Evolutionary conservation across 495 filamentous ascomycete species (phyloP), one percentile per base, ranked within the genome.

Genomic region (Trichoderma orchidacearum): DNA sequence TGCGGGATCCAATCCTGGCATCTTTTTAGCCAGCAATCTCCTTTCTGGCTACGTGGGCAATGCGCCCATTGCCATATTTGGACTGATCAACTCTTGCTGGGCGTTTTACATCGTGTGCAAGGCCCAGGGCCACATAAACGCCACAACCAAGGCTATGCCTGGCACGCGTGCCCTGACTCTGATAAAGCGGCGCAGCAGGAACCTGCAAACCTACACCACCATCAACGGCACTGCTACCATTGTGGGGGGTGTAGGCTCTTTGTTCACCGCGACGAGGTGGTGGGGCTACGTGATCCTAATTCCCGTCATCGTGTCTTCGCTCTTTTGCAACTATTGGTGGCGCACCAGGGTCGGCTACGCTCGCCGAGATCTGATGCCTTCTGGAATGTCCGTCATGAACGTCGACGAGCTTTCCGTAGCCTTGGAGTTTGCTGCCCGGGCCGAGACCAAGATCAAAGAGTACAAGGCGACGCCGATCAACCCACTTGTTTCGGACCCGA

Each of bases 1-100:
- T 23, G 70, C 65, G 9, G 75, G 75, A 4, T 70, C 69, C 0
- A 59, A 76, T 41, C 70, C 21, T 0, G 55, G 23, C 0, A 65
- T 78, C 13, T 78, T 60, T 29, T 35, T 63, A 3, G 69, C 72
- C 1, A 76, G 72, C 53, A 78, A 78, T 35, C 60, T 78, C 1
- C 61, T 78, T 0, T 76, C 74, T 0, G 75, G 75, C 9, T 77
- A 74, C 35, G 65, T 78, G 30, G 68, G 74, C 0, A 77, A 77
- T 55, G 60, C 63, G 0, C 61, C 73, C 1, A 67, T 70, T 3
- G 71, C 72, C 1, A 2, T 66, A 9, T 57, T 51, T 21, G 55
- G 35, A 7, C 12, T 41, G 11, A 21, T 35, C 28, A 57, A 57
- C 29, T 18, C 27, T 18, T 21, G 27, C 28, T 50, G 55, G 35